These are phyloP conservation scores for Hemerocallis citrina DNA, from an alignment of 106 monocot species.

Conservation along the genomic window DNA sequence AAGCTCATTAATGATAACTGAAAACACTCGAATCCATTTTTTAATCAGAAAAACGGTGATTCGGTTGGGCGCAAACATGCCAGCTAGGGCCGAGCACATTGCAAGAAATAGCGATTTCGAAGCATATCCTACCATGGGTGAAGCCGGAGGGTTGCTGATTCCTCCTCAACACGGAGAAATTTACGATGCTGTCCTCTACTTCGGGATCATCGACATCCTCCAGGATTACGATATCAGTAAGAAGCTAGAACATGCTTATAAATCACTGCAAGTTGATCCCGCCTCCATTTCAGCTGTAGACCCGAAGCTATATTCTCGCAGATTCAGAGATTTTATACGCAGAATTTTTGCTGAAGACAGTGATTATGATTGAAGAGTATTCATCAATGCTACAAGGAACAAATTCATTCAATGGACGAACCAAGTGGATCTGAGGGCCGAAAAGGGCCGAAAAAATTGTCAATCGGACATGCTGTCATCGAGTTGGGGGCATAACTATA, in stretches of 20 bases:
- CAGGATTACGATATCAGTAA: slow-evolving; percentile 58
- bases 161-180: slow-evolving; percentile 22
- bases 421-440: background rate
- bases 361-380: background rate
- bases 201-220: slow-evolving; percentile 51
- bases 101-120: slow-evolving; percentile 34
- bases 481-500: background rate
- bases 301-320: slow-evolving; percentile 52
- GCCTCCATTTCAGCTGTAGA: slow-evolving; percentile 60
- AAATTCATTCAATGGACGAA: background rate
- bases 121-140: slow-evolving; percentile 10
- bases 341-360: slow-evolving; percentile 43
- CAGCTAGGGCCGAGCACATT: slow-evolving; percentile 55
- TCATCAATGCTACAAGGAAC: background rate
- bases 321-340: slow-evolving; percentile 54
- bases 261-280: slow-evolving; percentile 54
- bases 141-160: slow-evolving; percentile 7
- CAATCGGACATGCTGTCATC: background rate
- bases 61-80: slow-evolving; percentile 64
- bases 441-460: background rate
- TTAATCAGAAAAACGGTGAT: slow-evolving; percentile 52
- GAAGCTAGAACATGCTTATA: slow-evolving; percentile 53
- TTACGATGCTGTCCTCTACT: slow-evolving; percentile 54
- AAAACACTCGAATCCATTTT: background rate
- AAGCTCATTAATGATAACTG: background rate